phyloP scores from a whole-genome alignment of 148 eudicot genomes.

The Pharnaceum exiguum region DNA sequence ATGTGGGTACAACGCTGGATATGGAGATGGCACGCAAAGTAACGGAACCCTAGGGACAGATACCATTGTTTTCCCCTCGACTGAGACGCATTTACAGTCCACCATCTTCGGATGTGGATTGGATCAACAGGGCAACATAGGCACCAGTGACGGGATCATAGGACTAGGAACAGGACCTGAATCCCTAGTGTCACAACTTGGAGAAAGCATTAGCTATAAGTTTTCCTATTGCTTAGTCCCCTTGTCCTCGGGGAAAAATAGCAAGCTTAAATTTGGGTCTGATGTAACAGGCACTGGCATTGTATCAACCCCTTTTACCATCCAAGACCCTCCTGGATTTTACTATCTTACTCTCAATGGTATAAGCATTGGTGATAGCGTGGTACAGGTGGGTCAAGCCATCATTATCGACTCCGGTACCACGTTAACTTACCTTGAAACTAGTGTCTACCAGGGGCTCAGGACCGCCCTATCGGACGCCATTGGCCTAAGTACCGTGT shows the following conservation, averaged over 20 bases:
- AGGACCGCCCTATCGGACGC: constrained; percentile 1
- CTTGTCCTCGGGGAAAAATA: background rate
- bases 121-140: background rate
- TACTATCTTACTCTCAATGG: constrained; percentile 9
- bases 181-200: constrained; percentile 32
- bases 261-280: constrained; percentile 16
- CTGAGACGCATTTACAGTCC: background rate
- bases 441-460: background rate
- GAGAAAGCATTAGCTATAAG: background rate
- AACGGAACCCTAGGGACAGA: constrained; percentile 8
- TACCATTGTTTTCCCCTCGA: constrained; percentile 4
- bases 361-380: background rate
- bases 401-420: constrained; percentile 18
- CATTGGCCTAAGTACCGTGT: background rate
- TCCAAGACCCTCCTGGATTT: background rate
- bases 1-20: background rate
- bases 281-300: background rate
- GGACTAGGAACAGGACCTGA: constrained; percentile 41
- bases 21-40: constrained; percentile 13
- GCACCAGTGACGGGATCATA: constrained; percentile 18
- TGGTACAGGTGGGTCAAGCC: background rate
- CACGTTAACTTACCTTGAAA: constrained; percentile 10
- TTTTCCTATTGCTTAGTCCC: constrained; percentile 47
- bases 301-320: background rate
- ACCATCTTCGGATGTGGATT: constrained; percentile 25